A percentile compares a stretch with the other conserved stretches of the same genome.
Conservation (phyloP, 2,329 filamentous ascomycete genomes). For the Aspergillus tanneri region DNA sequence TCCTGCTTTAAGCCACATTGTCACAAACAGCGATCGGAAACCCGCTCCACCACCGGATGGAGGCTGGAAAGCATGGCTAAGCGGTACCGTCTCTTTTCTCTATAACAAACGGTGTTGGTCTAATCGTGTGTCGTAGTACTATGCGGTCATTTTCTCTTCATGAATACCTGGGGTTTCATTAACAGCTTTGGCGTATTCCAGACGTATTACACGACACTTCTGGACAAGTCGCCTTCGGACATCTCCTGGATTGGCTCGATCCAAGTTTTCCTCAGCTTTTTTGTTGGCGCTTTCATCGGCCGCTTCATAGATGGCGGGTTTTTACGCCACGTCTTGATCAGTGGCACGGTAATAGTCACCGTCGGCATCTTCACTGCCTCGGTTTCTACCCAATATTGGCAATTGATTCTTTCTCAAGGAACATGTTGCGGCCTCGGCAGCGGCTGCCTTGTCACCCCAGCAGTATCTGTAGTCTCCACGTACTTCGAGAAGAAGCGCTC, state of each 20-base stretch:
- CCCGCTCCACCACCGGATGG: too few relatives aligned
- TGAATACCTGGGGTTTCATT: slow-evolving; percentile 23
- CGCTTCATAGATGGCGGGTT: slow-evolving; percentile 44
- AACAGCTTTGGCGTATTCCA: slow-evolving; percentile 48
- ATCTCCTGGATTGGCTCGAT: slow-evolving; percentile 49
- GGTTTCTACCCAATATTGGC: slow-evolving; percentile 17
- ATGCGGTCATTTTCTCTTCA: too few relatives aligned
- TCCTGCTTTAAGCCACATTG: too few relatives aligned
- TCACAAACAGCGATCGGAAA: too few relatives aligned
- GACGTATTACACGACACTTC: slow-evolving; percentile 42
- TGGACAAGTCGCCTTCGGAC: slow-evolving; percentile 34
- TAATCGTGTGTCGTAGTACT: too few relatives aligned
- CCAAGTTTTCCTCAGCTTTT: slow-evolving; percentile 48
- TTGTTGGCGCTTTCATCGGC: slow-evolving; percentile 45
- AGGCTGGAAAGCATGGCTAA: too few relatives aligned
- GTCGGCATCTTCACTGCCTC: slow-evolving; percentile 19
- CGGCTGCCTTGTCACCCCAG: slow-evolving; percentile 15
- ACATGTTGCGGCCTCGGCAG: slow-evolving; percentile 18
- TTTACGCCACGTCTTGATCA: slow-evolving; percentile 30
- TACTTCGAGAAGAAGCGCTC: slow-evolving; percentile 13
- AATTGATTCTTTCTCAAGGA: slow-evolving; percentile 18
- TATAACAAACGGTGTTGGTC: too few relatives aligned
- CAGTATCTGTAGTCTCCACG: slow-evolving; percentile 12
- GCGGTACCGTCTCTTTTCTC: too few relatives aligned
- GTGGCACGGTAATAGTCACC: slow-evolving; percentile 13